Evolutionary conservation across 495 filamentous ascomycete species (phyloP).

Genomic region (Aspergillus saccharolyticus): DNA sequence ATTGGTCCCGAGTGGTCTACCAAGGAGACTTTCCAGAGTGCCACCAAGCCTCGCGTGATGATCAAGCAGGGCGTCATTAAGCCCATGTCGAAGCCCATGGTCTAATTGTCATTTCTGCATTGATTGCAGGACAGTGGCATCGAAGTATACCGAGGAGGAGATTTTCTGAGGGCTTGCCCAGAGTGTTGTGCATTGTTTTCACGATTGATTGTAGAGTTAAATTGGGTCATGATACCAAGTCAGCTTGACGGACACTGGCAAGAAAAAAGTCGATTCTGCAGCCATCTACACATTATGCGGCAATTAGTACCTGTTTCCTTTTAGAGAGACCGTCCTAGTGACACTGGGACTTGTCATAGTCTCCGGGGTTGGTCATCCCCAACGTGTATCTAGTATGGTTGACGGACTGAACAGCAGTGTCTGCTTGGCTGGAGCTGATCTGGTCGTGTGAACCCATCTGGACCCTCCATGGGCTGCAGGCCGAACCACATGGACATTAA

Average conservation of each 20-base stretch:
- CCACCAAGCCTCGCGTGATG: conserved; percentile 86
- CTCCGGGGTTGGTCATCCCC: conserved; percentile 7
- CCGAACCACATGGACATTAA: not conserved
- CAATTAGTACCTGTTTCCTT: no score
- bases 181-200: not conserved
- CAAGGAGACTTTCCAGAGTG: conserved; percentile 84
- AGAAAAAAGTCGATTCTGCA: not conserved
- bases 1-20: conserved; percentile 93
- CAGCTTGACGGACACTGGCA: not conserved
- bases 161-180: not conserved
- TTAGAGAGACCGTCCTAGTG: no score
- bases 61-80: conserved; percentile 89
- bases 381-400: not conserved
- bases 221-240: conserved; percentile 13
- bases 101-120: conserved; percentile 27
- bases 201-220: conserved; percentile 3
- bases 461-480: not conserved
- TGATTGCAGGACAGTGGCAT: not conserved
- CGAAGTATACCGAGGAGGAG: not conserved
- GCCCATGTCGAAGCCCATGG: conserved; percentile 75
- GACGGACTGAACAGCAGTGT: conserved; percentile 2
- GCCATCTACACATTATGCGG: not conserved
- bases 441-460: conserved; percentile 14
- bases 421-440: conserved; percentile 12
- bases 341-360: not conserved